phyloP scores from a whole-genome alignment of 2,329 filamentous ascomycete species.

The Myrmaecium sp. region DNA sequence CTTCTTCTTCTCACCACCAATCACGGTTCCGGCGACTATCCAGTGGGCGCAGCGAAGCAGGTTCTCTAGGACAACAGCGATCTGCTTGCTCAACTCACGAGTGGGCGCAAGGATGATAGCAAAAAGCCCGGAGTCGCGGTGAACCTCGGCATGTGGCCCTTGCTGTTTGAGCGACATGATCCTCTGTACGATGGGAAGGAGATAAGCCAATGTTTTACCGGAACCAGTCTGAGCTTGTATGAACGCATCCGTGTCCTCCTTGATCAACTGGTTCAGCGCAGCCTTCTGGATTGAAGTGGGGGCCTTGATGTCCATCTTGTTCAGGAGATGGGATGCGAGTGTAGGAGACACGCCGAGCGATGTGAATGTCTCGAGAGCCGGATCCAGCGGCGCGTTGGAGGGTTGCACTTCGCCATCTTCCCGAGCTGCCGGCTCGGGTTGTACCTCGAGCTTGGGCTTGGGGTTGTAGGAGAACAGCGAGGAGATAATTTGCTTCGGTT shows the following conservation, averaged over 20 bases:
- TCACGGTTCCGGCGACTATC: slow-evolving; percentile 80
- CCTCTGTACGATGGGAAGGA: slow-evolving; percentile 79
- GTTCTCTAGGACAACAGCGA: slow-evolving; percentile 69
- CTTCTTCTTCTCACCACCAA: slow-evolving; percentile 55
- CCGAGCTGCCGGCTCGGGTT: slow-evolving; percentile 23
- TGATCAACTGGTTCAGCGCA: slow-evolving; percentile 63
- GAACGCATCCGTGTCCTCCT: slow-evolving; percentile 76
- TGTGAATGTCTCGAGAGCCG: slow-evolving; percentile 72
- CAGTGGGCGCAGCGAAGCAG: slow-evolving; percentile 80
- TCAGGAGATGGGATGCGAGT: slow-evolving; percentile 65
- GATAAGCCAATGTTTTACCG: slow-evolving; percentile 92
- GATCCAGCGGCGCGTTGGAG: slow-evolving; percentile 78
- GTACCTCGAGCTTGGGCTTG: slow-evolving; percentile 37
- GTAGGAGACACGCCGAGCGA: slow-evolving; percentile 66
- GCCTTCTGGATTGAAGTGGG: slow-evolving; percentile 92
- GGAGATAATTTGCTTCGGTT: slow-evolving; percentile 55
- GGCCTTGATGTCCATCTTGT: slow-evolving; percentile 74
- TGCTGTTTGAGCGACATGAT: slow-evolving; percentile 50
- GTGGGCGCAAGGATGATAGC: slow-evolving; percentile 90
- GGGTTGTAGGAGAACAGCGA: slow-evolving; percentile 89
- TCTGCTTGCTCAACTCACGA: slow-evolving; percentile 86
- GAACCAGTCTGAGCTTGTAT: slow-evolving; percentile 95
- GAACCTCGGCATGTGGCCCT: slow-evolving; percentile 34
- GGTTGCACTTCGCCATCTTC: slow-evolving; percentile 39
- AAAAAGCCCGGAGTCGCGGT: slow-evolving; percentile 77